Percentiles rank a stretch among this genome's conserved stretches.
These are phyloP conservation scores for Thinopyrum elongatum DNA, from an alignment of 176 grass and related monocot species.

Conservation along the genomic window DNA sequence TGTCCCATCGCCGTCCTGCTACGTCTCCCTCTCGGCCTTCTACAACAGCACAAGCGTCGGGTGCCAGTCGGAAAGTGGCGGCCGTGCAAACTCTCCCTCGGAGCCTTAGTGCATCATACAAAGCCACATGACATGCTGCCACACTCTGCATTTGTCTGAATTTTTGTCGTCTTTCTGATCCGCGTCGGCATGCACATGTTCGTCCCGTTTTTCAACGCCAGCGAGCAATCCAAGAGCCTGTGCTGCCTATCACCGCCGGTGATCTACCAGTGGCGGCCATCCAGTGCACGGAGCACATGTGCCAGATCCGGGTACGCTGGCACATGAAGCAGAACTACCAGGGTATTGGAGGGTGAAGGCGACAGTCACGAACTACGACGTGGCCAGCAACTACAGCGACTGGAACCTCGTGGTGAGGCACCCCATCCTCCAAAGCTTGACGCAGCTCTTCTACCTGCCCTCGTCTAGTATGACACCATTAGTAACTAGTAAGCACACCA, in stretches of 20 bases:
- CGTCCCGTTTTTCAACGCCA: not conserved
- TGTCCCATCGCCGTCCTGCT: constrained; percentile 40
- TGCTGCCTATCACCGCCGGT: not conserved
- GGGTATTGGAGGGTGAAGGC: constrained; percentile 27
- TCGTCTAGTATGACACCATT: constrained; percentile 45
- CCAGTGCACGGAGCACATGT: constrained; percentile 72
- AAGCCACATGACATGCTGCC: not conserved
- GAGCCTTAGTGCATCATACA: constrained; percentile 42
- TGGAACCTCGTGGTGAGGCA: constrained; percentile 76
- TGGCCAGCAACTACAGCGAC: constrained; percentile 58
- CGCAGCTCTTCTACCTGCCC: constrained; percentile 60
- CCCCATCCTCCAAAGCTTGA: constrained; percentile 44
- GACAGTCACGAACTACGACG: constrained; percentile 57
- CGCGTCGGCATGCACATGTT: too few species aligned
- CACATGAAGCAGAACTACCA: constrained; percentile 64
- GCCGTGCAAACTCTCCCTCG: constrained; percentile 11
- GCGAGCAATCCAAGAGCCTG: not conserved
- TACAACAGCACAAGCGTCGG: constrained; percentile 50
- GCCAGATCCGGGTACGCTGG: constrained; percentile 65
- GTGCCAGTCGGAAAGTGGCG: constrained; percentile 55
- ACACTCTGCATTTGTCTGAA: not conserved
- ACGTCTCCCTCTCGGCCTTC: constrained; percentile 64
- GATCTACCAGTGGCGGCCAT: not conserved
- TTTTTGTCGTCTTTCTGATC: not conserved
- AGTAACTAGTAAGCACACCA: constrained; percentile 45